These are phyloP conservation scores for Elaphomyces granulatus DNA, from an alignment of 495 filamentous ascomycete genomes.

Conservation along the genomic window DNA sequence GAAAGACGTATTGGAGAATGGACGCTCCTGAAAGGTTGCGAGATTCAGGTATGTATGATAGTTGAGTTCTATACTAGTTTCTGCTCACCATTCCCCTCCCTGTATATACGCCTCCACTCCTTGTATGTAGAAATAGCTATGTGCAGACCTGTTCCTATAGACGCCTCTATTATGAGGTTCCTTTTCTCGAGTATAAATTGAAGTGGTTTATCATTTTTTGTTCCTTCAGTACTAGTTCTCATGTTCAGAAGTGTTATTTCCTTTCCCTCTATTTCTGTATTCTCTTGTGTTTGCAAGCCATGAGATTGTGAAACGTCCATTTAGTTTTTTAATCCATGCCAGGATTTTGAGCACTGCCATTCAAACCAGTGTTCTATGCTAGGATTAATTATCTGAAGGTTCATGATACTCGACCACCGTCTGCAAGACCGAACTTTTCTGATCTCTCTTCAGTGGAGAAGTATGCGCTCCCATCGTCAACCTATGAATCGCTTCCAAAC, in stretches of 20 bases:
- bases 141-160: no score
- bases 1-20: slow-evolving; percentile 22
- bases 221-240: no score
- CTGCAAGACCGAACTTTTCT: slow-evolving; percentile 57
- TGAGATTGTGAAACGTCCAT: neutral
- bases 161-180: no score
- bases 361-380: no score
- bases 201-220: no score
- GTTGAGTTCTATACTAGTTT: no score
- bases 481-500: slow-evolving; percentile 71
- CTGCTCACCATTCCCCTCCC: neutral
- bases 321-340: neutral
- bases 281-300: slow-evolving; percentile 1
- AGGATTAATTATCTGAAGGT: no score
- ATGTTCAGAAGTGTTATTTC: no score
- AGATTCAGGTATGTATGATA: slow-evolving; percentile 31
- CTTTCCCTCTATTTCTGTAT: no score
- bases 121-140: no score
- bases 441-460: slow-evolving; percentile 72
- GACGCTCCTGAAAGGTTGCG: slow-evolving; percentile 26
- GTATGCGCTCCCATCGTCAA: slow-evolving; percentile 63
- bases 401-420: slow-evolving; percentile 58
- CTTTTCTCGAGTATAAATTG: no score
- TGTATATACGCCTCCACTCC: neutral
- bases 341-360: no score